Evolutionary conservation across 106 monocot species (phyloP), one percentile per base, ranked within the genome.

Genomic region (Phalaenopsis aphrodite): DNA sequence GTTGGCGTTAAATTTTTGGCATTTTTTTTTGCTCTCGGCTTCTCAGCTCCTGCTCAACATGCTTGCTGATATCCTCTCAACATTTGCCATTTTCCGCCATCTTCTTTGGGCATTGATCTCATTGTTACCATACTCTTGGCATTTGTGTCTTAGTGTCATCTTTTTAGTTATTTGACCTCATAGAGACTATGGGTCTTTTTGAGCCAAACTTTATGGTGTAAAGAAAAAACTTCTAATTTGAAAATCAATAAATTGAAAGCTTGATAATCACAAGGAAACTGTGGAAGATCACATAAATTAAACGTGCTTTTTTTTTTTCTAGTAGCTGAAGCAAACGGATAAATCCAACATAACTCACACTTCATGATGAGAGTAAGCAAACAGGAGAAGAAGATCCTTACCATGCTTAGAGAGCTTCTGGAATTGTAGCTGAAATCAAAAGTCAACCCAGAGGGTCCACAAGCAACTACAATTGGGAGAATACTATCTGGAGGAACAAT

Each of bases 351-450:
- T 39, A 39, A 69, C 2, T 12, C 15, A 43, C 43, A 74, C 48
- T 49, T 76, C 8, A 2, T 76, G 75, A 46, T 18, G 21, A 45
- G 19, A 4, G 30, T 76, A 46, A 49, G 7, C 10, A 49, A 49
- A 48, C 14, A 43, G 52, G 1, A 52, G 14, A 52, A 52, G 0
- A 18, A 66, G 12, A 36, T 4, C 81, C 86, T 81, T 49, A 98
- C 98, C 98, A 91, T 94, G 67, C 76, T 57, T 42, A 85, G 82
- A 79, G 87, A 87, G 68, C 84, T 88, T 78, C 98, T 87, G 71
- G 88, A 88, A 71, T 75, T 89, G 86, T 92, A 98, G 78, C 92
- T 94, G 76, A 98, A 98, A 88, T 98, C 98, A 94, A 94, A 98
- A 64, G 81, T 45, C 66, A 87, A 82, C 46, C 90, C 92, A 74